These are phyloP conservation scores for Thalassiosira hispida DNA, from an alignment of 352 stramenopile genomes.

Conservation along the genomic window DNA sequence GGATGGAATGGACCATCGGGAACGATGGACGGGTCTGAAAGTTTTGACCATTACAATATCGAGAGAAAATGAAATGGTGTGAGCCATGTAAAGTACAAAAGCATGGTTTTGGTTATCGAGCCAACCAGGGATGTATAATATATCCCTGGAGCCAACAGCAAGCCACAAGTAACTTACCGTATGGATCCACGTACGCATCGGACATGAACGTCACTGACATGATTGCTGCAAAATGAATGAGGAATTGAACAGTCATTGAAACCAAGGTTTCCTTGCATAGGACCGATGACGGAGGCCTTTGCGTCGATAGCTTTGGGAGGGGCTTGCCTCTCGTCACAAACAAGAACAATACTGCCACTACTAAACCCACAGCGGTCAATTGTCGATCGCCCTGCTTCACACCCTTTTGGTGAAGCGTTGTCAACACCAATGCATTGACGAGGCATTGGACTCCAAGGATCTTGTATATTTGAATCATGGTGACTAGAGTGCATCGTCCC, in stretches of 20 bases:
- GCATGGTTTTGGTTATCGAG: no score
- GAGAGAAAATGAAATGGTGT: no score
- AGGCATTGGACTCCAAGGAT: constrained; percentile 99
- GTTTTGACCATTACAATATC: no score
- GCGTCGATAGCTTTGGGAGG: constrained; percentile 91
- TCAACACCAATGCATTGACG: constrained; percentile 98
- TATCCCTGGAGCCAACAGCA: no score
- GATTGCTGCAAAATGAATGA: constrained; percentile 93
- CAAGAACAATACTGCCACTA: constrained; percentile 87
- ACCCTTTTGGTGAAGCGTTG: constrained; percentile 96
- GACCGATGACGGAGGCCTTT: constrained; percentile 93
- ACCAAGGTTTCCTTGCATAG: constrained; percentile 93
- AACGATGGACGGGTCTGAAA: constrained; percentile 83
- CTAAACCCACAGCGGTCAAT: constrained; percentile 87
- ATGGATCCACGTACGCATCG: constrained; percentile 90
- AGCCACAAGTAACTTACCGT: no score
- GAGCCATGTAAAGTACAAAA: no score
- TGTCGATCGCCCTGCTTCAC: constrained; percentile 99
- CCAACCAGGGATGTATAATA: no score
- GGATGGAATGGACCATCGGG: constrained; percentile 95
- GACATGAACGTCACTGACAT: constrained; percentile 91
- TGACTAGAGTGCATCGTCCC: constrained; percentile 98
- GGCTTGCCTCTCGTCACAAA: constrained; percentile 92
- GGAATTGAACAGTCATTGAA: constrained; percentile 95
- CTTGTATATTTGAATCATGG: constrained; percentile 96